These are phyloP conservation scores for Gigaspora rosea DNA, from an alignment of 192 early-diverging fungal species.

Conservation along the genomic window DNA sequence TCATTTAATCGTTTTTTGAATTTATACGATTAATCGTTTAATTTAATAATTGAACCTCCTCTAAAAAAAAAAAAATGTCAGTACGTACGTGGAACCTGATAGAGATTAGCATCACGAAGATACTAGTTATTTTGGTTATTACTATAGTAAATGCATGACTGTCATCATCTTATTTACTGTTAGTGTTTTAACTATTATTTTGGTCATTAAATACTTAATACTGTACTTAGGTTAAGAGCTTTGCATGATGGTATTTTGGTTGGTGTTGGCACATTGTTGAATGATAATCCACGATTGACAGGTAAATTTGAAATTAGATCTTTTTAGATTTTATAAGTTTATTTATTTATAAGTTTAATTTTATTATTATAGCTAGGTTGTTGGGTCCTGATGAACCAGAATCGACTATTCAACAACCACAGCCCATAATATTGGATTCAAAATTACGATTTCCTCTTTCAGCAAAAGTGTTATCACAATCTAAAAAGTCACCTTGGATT, in stretches of 20 bases:
- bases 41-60: too few relatives aligned
- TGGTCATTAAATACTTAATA: too few relatives aligned
- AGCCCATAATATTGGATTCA: constrained; percentile 81
- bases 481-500: constrained; percentile 56
- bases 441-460: constrained; percentile 60
- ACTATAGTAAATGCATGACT: too few relatives aligned
- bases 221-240: constrained; percentile 54
- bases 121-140: too few relatives aligned
- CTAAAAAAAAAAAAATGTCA: too few relatives aligned
- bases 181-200: too few relatives aligned
- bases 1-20: too few relatives aligned
- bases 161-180: too few relatives aligned
- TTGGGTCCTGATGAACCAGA: constrained; percentile 5
- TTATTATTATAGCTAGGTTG: constrained; percentile 24
- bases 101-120: too few relatives aligned
- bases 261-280: constrained; percentile 78
- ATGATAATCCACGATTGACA: constrained; percentile 80
- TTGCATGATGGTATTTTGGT: constrained; percentile 84
- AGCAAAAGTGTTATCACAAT: constrained; percentile 54
- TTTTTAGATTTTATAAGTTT: background rate
- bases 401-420: constrained; percentile 54
- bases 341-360: background rate
- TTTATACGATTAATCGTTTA: too few relatives aligned
- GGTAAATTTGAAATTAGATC: constrained; percentile 25
- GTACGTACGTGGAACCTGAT: too few relatives aligned